Evolutionary conservation across 208 protist genomes (phyloP), one percentile per base, ranked within the genome.

Genomic region (Trypanosomatidae sp.): DNA sequence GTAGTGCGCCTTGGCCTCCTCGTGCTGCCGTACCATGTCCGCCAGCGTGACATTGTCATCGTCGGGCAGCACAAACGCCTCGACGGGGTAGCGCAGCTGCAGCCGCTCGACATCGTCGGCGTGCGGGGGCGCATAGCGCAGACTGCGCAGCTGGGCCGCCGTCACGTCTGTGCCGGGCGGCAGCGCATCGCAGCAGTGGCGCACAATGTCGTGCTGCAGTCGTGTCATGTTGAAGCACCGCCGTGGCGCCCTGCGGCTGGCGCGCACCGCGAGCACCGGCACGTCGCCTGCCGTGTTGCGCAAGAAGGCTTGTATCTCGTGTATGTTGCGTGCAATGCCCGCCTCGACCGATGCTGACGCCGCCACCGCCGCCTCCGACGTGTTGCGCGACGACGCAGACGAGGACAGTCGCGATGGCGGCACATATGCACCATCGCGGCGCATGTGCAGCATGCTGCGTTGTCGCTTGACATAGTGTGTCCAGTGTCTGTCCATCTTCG

Each of bases 91-190:
- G 20, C 58, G 55, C 26, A 52, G 45, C 48, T 91, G 67, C 4
- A 90, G 58, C 18, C 56, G 59, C 33, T 67, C 43, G 11, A 91
- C 71, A 1, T 71, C 61, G 15, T 83, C 72, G 6, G 59, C 51
- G 13, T 64, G 38, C 19, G 86, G 81, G 28, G 86, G 86, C 19
- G 71, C 67, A 43, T 94, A 94, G 56, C 86, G 88, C n/a, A 94
- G 54, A 18, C 64, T 54, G 30, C 59, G 68, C 42, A 94, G 22
- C 8, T 68, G 61, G 10, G 68, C 64, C 25, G 69, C 60, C 2
- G 67, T 79, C n/a, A 85, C 56, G 4, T 73, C 37, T 27, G 79
- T 63, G 41, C 53, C 43, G 11, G 44, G 33, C 7, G 45, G 41
- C 10, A 92, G 33, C 19, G 84, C 71, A 6, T 58, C 48, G 19